These are phyloP conservation scores for Closterium sp. DNA, from an alignment of 139 green algal species.

Conservation along the genomic window DNA sequence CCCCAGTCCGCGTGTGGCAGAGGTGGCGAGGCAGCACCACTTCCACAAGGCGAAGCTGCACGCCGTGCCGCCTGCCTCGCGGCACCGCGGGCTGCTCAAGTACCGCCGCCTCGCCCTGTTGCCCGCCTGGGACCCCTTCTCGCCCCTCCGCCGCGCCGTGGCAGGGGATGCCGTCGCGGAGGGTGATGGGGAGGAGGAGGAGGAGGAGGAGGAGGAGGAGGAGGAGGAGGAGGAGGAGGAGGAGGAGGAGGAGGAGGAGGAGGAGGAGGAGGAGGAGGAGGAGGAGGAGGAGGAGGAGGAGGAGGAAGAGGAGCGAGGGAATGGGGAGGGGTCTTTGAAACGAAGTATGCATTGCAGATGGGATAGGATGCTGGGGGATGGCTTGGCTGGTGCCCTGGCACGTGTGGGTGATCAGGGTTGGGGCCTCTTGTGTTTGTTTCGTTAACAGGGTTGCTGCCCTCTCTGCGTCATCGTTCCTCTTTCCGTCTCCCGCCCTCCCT, in stretches of 20 bases:
- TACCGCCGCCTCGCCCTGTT: not conserved
- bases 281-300: no score
- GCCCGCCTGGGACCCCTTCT: not conserved
- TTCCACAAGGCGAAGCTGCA: constrained; percentile 40
- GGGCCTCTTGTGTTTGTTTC: no score
- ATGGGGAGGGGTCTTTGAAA: not conserved
- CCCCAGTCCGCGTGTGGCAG: constrained; percentile 37
- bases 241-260: no score
- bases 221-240: no score
- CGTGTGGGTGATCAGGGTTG: no score
- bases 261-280: no score
- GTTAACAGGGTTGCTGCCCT: not conserved
- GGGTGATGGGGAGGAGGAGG: not conserved
- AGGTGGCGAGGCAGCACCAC: not conserved
- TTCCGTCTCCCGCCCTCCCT: not conserved
- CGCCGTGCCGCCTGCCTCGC: not conserved
- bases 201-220: no score
- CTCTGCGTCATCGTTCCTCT: not conserved
- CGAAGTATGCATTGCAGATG: not conserved
- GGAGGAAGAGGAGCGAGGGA: not conserved
- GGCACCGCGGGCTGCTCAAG: not conserved
- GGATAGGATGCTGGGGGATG: no score
- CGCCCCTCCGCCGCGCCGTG: not conserved
- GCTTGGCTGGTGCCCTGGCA: no score
- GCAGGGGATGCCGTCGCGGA: not conserved